These are phyloP conservation scores for Graphilbum ipis-grandicollis DNA, from an alignment of 2,329 filamentous ascomycete genomes.

Conservation along the genomic window DNA sequence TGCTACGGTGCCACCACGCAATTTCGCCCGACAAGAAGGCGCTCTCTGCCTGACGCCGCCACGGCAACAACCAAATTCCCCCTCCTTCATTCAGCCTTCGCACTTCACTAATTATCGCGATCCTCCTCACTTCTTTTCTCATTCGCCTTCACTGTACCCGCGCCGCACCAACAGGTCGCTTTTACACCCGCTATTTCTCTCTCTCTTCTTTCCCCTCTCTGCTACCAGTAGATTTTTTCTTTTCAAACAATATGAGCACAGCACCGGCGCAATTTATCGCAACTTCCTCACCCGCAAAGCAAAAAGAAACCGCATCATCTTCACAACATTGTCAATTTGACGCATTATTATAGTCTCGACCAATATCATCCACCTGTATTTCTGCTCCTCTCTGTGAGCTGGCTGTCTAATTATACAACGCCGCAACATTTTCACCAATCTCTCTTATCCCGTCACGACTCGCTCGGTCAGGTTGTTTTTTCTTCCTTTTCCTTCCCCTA, in stretches of 20 bases:
- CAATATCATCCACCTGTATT: too few species aligned
- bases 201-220: background rate
- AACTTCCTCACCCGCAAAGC: background rate
- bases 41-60: too few species aligned
- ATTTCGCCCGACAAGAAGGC: background rate
- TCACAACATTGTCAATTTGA: background rate
- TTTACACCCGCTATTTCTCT: background rate
- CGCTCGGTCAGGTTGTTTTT: too few species aligned
- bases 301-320: background rate
- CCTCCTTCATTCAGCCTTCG: background rate
- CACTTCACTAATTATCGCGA: background rate
- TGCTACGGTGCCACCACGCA: background rate
- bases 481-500: too few species aligned
- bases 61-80: slow-evolving; percentile 6
- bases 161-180: too few species aligned
- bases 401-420: too few species aligned
- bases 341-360: background rate
- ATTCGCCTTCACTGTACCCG: background rate
- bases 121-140: background rate
- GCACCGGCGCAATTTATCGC: too few species aligned
- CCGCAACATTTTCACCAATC: too few species aligned
- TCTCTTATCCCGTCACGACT: too few species aligned
- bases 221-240: background rate
- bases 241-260: background rate
- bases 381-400: too few species aligned